Evolutionary conservation across 768 basidiomycete genomes (phyloP).

Genomic region (Rhodotorula babjevae): DNA sequence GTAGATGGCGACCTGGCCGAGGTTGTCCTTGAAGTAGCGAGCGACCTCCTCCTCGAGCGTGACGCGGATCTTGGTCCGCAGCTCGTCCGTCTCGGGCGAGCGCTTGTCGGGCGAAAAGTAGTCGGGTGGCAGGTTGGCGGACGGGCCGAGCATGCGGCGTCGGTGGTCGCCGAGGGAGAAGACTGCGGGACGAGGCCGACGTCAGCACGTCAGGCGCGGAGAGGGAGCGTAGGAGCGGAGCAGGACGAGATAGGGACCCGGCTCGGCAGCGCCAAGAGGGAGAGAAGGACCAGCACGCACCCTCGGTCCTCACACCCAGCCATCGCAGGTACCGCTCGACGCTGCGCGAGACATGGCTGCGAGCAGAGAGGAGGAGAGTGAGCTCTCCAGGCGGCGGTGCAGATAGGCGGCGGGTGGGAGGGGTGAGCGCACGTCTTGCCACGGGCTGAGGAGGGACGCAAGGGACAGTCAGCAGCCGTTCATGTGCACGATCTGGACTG

Average conservation of each 20-base stretch:
- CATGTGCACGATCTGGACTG: too few relatives aligned
- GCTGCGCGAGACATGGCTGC: constrained; percentile 92
- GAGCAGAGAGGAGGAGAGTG: neutral
- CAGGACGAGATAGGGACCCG: neutral
- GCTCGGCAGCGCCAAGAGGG: neutral
- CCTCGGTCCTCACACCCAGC: constrained; percentile 90
- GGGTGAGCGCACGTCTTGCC: constrained; percentile 34
- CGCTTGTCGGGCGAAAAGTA: constrained; percentile 77
- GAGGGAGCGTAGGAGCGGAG: neutral
- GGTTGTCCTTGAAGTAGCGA: constrained; percentile 69
- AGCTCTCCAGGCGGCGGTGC: neutral
- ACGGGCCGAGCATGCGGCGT: constrained; percentile 78
- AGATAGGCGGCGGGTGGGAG: too few relatives aligned
- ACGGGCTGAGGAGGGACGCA: constrained; percentile 16
- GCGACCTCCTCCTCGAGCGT: constrained; percentile 86
- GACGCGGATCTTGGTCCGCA: constrained; percentile 67
- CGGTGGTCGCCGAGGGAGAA: constrained; percentile 94
- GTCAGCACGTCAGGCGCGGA: too few relatives aligned
- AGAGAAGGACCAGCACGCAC: neutral
- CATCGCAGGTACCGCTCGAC: constrained; percentile 96
- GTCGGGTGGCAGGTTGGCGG: constrained; percentile 79
- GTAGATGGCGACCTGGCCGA: constrained; percentile 96
- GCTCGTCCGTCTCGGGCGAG: constrained; percentile 61
- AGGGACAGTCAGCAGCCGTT: too few relatives aligned
- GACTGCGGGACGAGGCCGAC: constrained; percentile 50